A percentile compares a stretch with the other conserved stretches of the same genome.
Evolutionary conservation across 495 filamentous ascomycete species (phyloP).

Genomic region (Chlorociboria aeruginascens): DNA sequence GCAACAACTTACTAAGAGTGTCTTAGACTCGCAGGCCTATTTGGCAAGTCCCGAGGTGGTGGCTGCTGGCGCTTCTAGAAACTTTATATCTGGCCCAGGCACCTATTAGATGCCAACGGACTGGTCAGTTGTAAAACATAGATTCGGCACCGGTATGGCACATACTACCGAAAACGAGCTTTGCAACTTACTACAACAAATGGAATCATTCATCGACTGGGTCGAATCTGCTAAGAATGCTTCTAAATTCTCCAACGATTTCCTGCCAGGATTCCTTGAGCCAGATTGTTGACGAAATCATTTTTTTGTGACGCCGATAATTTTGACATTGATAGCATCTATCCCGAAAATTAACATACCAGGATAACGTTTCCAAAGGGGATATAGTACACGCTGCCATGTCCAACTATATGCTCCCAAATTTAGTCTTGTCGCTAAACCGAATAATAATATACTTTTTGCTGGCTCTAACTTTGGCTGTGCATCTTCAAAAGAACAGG

Average conservation of each 20-base stretch:
- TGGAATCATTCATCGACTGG: slow-evolving; percentile 48
- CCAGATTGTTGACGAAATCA: slow-evolving; percentile 53
- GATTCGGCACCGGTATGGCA: slow-evolving; percentile 55
- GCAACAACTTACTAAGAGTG: too few relatives aligned
- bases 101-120: slow-evolving; percentile 62
- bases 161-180: slow-evolving; percentile 52
- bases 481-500: slow-evolving; percentile 73
- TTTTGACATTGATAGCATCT: slow-evolving; percentile 74
- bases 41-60: slow-evolving; percentile 86
- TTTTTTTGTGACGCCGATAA: slow-evolving; percentile 65
- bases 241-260: slow-evolving; percentile 34
- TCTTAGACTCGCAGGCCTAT: slow-evolving; percentile 76
- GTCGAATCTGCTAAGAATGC: slow-evolving; percentile 27
- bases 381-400: slow-evolving; percentile 86
- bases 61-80: slow-evolving; percentile 72
- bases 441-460: slow-evolving; percentile 68
- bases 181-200: slow-evolving; percentile 52
- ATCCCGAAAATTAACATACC: slow-evolving; percentile 89
- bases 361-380: slow-evolving; percentile 62
- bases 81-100: slow-evolving; percentile 69
- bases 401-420: slow-evolving; percentile 77
- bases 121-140: slow-evolving; percentile 52
- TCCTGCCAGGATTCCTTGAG: slow-evolving; percentile 61
- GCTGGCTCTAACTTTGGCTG: slow-evolving; percentile 87
- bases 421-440: slow-evolving; percentile 47